Percentiles rank a stretch among this genome's conserved stretches.
These are phyloP conservation scores for Endocarpon pusillum DNA, from an alignment of 495 filamentous ascomycete species.

Conservation along the genomic window DNA sequence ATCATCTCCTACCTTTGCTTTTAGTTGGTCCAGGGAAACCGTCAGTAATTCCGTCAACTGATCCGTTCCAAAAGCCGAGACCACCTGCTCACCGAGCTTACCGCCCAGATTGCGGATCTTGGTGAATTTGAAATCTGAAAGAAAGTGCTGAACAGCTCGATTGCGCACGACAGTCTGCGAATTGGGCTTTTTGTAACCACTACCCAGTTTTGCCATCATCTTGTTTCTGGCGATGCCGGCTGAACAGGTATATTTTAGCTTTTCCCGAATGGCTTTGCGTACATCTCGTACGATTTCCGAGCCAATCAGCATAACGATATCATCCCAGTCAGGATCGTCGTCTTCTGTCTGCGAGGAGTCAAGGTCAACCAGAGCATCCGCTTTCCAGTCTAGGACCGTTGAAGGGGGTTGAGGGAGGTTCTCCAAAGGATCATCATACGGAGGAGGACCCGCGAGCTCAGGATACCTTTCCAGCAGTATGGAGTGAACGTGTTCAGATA, in stretches of 20 bases:
- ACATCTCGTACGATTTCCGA: constrained; percentile 76
- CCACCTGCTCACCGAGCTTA: constrained; percentile 83
- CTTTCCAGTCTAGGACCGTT: constrained; percentile 63
- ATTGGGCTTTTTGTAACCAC: constrained; percentile 80
- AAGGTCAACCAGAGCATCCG: constrained; percentile 62
- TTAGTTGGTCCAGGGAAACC: constrained; percentile 60
- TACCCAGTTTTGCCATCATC: constrained; percentile 88
- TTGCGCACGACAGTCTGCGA: constrained; percentile 81
- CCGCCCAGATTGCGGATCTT: constrained; percentile 92
- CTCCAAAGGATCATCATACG: constrained; percentile 55
- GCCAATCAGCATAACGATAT: constrained; percentile 69
- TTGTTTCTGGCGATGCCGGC: constrained; percentile 82
- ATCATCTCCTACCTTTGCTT: constrained; percentile 65
- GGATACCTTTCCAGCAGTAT: constrained; percentile 64
- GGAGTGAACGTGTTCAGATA: constrained; percentile 65
- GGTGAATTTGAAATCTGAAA: constrained; percentile 79
- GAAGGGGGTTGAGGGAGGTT: constrained; percentile 56
- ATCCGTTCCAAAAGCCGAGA: constrained; percentile 61
- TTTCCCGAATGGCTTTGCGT: constrained; percentile 43
- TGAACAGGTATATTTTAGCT: constrained; percentile 75
- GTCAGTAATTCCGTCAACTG: constrained; percentile 56
- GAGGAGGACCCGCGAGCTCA: constrained; percentile 43
- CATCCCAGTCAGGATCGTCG: constrained; percentile 89
- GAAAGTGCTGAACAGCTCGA: constrained; percentile 63
- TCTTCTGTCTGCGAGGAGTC: constrained; percentile 54